A percentile compares a stretch with the other conserved stretches of the same genome.
Evolutionary conservation across 2,329 filamentous ascomycete species (phyloP).

Genomic region (Fusarium beomiforme): DNA sequence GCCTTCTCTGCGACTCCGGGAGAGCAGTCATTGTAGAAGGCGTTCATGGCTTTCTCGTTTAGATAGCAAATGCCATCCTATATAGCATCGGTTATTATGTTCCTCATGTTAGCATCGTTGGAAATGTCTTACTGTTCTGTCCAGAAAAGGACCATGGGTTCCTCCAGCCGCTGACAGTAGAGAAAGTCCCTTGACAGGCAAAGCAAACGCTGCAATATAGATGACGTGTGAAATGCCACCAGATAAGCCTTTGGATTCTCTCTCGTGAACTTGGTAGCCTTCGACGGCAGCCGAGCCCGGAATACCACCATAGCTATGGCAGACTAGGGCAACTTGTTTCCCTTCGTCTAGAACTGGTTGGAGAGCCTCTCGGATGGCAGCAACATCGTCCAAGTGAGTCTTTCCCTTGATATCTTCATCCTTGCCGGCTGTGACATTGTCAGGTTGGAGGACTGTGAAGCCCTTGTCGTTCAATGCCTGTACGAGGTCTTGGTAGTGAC

Average conservation of each 20-base stretch:
- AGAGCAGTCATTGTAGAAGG: slow-evolving; percentile 13
- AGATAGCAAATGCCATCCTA: slow-evolving; percentile 9
- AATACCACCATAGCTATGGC: slow-evolving; percentile 46
- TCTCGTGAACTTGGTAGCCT: slow-evolving; percentile 41
- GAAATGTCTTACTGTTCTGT: neutral
- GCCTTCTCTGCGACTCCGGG: neutral
- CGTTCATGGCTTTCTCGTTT: neutral
- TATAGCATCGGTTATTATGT: no score
- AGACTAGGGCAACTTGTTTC: slow-evolving; percentile 23
- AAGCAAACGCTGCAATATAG: slow-evolving; percentile 42
- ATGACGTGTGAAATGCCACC: slow-evolving; percentile 46
- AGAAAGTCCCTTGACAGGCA: slow-evolving; percentile 18
- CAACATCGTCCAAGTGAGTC: slow-evolving; percentile 5
- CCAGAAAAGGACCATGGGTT: neutral
- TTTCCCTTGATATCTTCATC: neutral
- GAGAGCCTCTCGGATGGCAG: neutral
- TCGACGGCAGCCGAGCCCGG: slow-evolving; percentile 41
- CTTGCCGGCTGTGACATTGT: neutral
- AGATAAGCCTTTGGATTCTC: slow-evolving; percentile 30
- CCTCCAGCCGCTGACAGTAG: neutral
- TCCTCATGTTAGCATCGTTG: neutral
- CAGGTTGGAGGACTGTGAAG: neutral
- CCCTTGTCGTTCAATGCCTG: neutral
- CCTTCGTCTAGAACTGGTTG: neutral
- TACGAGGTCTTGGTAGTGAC: slow-evolving; percentile 7